Evolutionary conservation across 495 filamentous ascomycete genomes (phyloP), one percentile per base, ranked within the genome.

Genomic region (Usnea hakonensis): DNA sequence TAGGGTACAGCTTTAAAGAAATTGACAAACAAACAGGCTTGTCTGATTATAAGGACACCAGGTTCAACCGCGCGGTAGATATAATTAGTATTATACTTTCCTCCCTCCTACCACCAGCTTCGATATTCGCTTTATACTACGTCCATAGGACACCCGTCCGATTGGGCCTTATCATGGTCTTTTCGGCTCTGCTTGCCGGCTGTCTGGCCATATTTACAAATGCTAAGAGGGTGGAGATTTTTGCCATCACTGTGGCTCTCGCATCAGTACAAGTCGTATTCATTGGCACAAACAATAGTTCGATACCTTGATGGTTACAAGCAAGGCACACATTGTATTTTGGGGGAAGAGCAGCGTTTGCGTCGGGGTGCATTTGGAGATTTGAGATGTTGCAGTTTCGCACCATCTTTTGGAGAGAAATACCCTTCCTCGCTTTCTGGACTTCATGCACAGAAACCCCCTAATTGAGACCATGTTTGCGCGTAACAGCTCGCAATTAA

Each of bases 61-160:
- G 35, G 41, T 46, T 58, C 30, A 58, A 58, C 16, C 26, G 40
- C 33, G 40, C 40, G 2, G 70, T 65, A 3, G 61, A 65, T 21
- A 57, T 64, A 23, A 33, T 74, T 19, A 68, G 66, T n/a, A 69
- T 71, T 13, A n/a, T 75, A 30, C 50, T 74, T 26, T 66, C 72
- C 7, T 71, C 69, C 9, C 37, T 73, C 0, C 54, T 75, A 6
- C 74, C 74, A 11, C 70, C 74, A 6, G 62, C 61, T 26, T 67
- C 72, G 0, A 73, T 76, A 35, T 57, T 76, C 32, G 68, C 68
- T 3, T 64, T 77, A 0, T 75, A 70, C 57, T 73, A 66, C 23
- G 66, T 75, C 28, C 56, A 63, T 16, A 38, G 61, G 26, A 67
- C 66, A 33, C 33, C 64, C 14, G 56, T 59, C 19, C 59, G 71